Conservation (phyloP, 1,284 basidiomycete species). For the Malassezia equina region DNA sequence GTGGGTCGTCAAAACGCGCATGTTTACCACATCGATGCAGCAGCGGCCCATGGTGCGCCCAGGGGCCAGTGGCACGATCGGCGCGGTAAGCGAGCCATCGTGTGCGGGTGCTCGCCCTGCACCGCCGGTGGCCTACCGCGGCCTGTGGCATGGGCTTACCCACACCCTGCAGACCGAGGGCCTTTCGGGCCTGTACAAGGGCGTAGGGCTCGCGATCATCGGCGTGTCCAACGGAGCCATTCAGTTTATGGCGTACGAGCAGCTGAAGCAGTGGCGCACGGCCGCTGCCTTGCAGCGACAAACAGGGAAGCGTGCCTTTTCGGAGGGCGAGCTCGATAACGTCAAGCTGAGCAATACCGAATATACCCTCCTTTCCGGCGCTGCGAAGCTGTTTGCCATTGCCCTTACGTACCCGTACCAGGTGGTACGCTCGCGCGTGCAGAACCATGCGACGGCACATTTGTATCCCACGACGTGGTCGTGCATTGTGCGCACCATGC, state of each 20-base stretch:
- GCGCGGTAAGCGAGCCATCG: constrained; percentile 7
- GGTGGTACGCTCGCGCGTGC: constrained; percentile 85
- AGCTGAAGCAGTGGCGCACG: constrained; percentile 77
- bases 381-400: constrained; percentile 77
- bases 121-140: constrained; percentile 25
- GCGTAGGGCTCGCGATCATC: constrained; percentile 75
- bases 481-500: constrained; percentile 69
- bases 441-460: constrained; percentile 50
- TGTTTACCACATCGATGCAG: constrained; percentile 76
- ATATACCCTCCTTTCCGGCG: constrained; percentile 84
- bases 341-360: constrained; percentile 64
- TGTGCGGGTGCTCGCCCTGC: constrained; percentile 1
- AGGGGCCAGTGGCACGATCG: constrained; percentile 2
- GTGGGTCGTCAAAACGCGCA: constrained; percentile 95
- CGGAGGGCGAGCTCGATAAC: constrained; percentile 10
- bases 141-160: constrained; percentile 30
- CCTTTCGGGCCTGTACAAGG: constrained; percentile 69
- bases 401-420: constrained; percentile 90
- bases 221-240: constrained; percentile 92
- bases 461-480: constrained; percentile 68
- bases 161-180: constrained; percentile 55
- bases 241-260: constrained; percentile 92
- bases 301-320: neutral
- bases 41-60: constrained; percentile 1
- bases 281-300: constrained; percentile 14